phyloP scores from a whole-genome alignment of 768 basidiomycete species.

The Lenzites betulinus region DNA sequence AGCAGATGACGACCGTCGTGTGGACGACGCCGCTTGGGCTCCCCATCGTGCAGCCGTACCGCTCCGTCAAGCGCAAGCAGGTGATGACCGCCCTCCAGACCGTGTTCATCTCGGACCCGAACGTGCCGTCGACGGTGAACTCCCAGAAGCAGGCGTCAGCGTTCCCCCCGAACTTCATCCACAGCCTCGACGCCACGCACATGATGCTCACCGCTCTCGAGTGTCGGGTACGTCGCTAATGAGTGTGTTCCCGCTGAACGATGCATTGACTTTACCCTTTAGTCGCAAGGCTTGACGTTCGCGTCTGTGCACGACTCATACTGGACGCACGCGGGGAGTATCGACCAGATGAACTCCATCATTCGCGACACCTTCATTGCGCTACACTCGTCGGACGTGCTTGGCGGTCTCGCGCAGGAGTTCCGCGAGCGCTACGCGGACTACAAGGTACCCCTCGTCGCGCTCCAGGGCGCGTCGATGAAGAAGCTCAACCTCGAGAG shows the following conservation, averaged over 20 bases:
- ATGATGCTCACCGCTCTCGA: conserved; percentile 97
- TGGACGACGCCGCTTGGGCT: conserved; percentile 97
- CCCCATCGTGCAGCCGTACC: conserved; percentile 95
- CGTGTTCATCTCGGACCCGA: conserved; percentile 89
- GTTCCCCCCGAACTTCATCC: conserved; percentile 99
- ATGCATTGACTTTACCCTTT: conserved; percentile 11
- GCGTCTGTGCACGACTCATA: conserved; percentile 99
- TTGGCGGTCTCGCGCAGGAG: conserved; percentile 73
- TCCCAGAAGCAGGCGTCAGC: conserved; percentile 88
- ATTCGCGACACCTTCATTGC: conserved; percentile 95
- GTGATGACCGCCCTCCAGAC: conserved; percentile 83
- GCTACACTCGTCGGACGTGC: conserved; percentile 85
- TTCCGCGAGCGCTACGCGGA: conserved; percentile 78
- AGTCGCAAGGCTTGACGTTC: conserved; percentile 80
- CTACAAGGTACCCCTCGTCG: conserved; percentile 62
- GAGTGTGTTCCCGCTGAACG: background rate
- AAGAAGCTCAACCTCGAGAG: background rate
- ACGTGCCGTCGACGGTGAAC: conserved; percentile 68
- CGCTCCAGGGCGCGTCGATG: conserved; percentile 39
- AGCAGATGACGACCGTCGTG: conserved; percentile 93
- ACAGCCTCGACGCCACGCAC: conserved; percentile 96
- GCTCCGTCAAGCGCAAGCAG: conserved; percentile 81
- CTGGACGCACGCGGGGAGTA: conserved; percentile 91
- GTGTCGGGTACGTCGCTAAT: conserved; percentile 60
- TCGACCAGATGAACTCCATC: conserved; percentile 85